Base-by-base conservation (phyloP, 140 eudicot genomes). In the Senecio squalidus region DNA sequence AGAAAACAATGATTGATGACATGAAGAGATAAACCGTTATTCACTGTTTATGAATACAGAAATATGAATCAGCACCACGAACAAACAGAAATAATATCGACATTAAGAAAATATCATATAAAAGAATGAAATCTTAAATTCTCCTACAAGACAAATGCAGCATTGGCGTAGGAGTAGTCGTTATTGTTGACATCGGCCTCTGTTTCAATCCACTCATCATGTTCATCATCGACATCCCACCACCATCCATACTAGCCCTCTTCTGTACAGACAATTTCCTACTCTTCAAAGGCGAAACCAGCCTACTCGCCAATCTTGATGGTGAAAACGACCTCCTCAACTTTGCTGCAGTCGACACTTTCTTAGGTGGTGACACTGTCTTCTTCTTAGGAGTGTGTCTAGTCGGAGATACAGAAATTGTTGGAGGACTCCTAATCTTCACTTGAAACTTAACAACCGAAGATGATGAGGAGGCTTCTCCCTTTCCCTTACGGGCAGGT, bases 181-280 rank as follows among this genome's bases (percentile, higher is more conserved):
- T n/a, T n/a, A n/a, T n/a, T n/a, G 44, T 71, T 21, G 76, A 7
- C 43, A 40, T 21, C 5, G 95, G 91, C 46, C 94, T 71, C 64
- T 83, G 95, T 64, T 83, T 90, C 41, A 86, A 77, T 27, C 95
- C 98, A 90, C 95, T 82, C 88, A 88, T 78, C 81, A 81, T 76
- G 76, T 39, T 76, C 76, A 47, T 63, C 80, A 68, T 67, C 78
- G 51, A 60, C 55, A 33, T 53, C 40, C 55, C 80, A 16, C 53
- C 72, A 23, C 53, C 75, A 68, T 55, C 75, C 64, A 38, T 49
- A 51, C 66, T 80, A 43, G n/a, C n/a, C n/a, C 70, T 78, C 55
- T 71, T 71, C 63, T 61, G 65, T 48, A 79, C 66, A 60, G 67
- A 68, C 18, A 45, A 34, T 36, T 36, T 81, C 66, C 88, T 76